Base-by-base conservation (phyloP, 129 eudicot genomes). In the Saussurea involucrata region DNA sequence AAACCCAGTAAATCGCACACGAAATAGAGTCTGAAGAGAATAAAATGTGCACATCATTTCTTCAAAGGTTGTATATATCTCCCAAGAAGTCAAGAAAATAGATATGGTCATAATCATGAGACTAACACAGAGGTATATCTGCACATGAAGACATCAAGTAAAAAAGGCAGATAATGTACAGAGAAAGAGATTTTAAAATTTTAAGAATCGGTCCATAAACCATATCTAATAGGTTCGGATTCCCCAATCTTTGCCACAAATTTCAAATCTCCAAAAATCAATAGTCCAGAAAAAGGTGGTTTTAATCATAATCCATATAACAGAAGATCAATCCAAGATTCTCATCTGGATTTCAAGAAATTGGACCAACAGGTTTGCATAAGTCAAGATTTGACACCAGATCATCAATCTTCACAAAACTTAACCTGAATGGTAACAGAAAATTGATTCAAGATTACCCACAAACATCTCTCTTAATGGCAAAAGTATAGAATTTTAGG, bases 401-500 rank as follows among this genome's bases (percentile, higher is more conserved):
- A 18, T 66, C 21, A 57, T 63, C 42, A 71, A 18, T 63, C 29
- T 25, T 4, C 2, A 44, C 66, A 40, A 66, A 27, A 42, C 34
- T 18, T 25, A 34, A 66, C 64, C 79, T 55, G 55, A 34, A 66
- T 73, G 42, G 84, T 36, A 73, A 66, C 11, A 44, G 20, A 28
- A 65, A 46, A 24, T 73, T 36, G 84, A 74, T 57, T 31, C 27
- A 72, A n/a, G 9, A 65, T 20, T 65, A 24, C 66, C 73, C 40
- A 72, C 40, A 80, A 36, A 66, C 63, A 73, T 28, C 68, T 9
- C 58, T 49, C 17, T 49, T 33, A 24, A 32, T 31, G 66, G 31
- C 15, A 55, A 49, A 63, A 79, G 78, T 64, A 74, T 64, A 80
- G 53, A 49, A 69, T 49, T 69, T 57, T 68, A 28, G 40, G 36